A percentile compares a stretch with the other conserved stretches of the same genome.
Evolutionary conservation across 148 eudicot genomes (phyloP).

Genomic region (Vaccinium vitisidaea): DNA sequence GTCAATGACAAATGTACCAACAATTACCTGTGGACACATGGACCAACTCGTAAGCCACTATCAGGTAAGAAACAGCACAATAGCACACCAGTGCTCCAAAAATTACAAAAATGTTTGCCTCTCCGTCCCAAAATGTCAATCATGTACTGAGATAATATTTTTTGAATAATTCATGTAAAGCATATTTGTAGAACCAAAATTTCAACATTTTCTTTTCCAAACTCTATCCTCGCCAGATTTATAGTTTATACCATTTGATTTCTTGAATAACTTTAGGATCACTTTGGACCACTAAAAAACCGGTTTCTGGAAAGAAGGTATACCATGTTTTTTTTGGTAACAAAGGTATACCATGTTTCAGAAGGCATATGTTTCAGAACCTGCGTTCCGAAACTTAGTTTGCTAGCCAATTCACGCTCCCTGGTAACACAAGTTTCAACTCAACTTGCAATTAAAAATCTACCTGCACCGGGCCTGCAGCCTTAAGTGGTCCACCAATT

Average conservation of each 20-base stretch:
- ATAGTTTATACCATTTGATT: not conserved
- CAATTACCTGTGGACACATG: slow-evolving; percentile 49
- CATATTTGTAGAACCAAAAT: not conserved
- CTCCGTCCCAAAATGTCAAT: not conserved
- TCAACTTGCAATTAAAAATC: not conserved
- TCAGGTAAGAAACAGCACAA: not conserved
- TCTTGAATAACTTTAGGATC: not conserved
- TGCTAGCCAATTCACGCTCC: not conserved
- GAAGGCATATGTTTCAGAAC: not conserved
- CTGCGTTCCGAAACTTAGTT: not conserved
- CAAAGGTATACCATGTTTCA: too few species aligned
- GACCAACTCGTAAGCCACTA: slow-evolving; percentile 13
- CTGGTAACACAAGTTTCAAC: not conserved
- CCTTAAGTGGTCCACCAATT: slow-evolving; percentile 66
- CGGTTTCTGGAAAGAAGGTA: not conserved
- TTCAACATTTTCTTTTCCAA: not conserved
- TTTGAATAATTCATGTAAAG: not conserved
- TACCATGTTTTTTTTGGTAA: not conserved
- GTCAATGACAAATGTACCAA: slow-evolving; percentile 68
- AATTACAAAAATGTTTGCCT: not conserved
- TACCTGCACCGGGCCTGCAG: slow-evolving; percentile 80
- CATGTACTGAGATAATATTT: not conserved
- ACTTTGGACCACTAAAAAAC: not conserved
- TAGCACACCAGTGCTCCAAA: not conserved
- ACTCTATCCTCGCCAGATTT: not conserved